Conservation (phyloP, 352 stramenopile species). For the Phytophthora citrophthora region DNA sequence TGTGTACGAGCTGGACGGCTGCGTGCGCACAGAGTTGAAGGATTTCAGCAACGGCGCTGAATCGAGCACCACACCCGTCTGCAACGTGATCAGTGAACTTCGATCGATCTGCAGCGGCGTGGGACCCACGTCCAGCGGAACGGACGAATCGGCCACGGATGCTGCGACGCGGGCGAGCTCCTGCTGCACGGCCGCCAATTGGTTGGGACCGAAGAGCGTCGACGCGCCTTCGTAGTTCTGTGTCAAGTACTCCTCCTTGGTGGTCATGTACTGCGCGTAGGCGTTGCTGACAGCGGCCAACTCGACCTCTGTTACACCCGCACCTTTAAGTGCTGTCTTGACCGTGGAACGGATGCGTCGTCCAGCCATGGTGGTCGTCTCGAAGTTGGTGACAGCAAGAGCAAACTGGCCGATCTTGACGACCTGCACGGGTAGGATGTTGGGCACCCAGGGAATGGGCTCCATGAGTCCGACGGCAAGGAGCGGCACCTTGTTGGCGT, state of each 20-base stretch:
- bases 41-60: conserved; percentile 19
- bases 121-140: conserved; percentile 40
- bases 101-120: conserved; percentile 46
- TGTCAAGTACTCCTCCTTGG: conserved; percentile 57
- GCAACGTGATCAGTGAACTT: conserved; percentile 37
- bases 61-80: conserved; percentile 48
- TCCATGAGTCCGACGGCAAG: conserved; percentile 46
- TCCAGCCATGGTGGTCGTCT: conserved; percentile 67
- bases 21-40: conserved; percentile 40
- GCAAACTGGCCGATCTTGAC: conserved; percentile 39
- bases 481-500: conserved; percentile 47
- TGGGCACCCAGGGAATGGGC: conserved; percentile 48
- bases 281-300: not conserved
- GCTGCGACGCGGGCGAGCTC: conserved; percentile 20
- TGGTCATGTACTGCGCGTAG: conserved; percentile 1
- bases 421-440: conserved; percentile 58
- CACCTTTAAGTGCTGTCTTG: not conserved
- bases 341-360: conserved; percentile 38
- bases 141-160: conserved; percentile 31
- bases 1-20: conserved; percentile 34
- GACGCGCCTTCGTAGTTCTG: conserved; percentile 78
- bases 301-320: not conserved
- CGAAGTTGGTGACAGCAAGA: conserved; percentile 62
- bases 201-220: conserved; percentile 72
- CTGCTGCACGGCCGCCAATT: conserved; percentile 59